Evolutionary conservation across 306 rosid species (phyloP), one percentile per base, ranked within the genome.

Genomic region (Fragaria ananassa): DNA sequence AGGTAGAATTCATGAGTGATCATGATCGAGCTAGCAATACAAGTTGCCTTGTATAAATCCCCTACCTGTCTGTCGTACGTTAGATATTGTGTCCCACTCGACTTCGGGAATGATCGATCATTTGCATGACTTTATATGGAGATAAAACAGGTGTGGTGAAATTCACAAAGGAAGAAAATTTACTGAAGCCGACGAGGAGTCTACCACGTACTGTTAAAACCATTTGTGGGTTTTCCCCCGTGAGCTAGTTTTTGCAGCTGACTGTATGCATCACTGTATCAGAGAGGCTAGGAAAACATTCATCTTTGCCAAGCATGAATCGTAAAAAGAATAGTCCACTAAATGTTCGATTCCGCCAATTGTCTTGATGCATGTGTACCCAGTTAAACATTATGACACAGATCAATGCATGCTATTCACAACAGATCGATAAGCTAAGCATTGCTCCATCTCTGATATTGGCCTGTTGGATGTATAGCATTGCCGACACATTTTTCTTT

Each of bases 41-140:
- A 9, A 61, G 60, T 54, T n/a, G 60, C 60, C 25, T 54, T 0
- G 67, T 29, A 61, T 29, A 31, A 18, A 29, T 61, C 4, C 41
- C 41, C 39, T 7, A 63, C 44, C 5, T 17, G 14, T 34, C 68
- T 65, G 60, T 70, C 75, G 25, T 23, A 23, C 25, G 64, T 68
- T 76, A 62, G 35, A 44, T 39, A 56, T 61, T 72, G 53, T 86
- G 77, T 79, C 79, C 82, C 37, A 70, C 54, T 61, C 8, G 18
- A 54, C 11, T 46, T 8, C n/a, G 21, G 1, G 5, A 72, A 56
- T 35, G 31, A 41, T 37, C 29, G 8, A 53, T 53, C 53, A 54
- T 46, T 5, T n/a, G 47, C n/a, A 17, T 19, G 4, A 35, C 31
- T 9, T 17, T 65, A 39, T 66, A 37, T 66, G 70, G 69, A 13